Percentiles rank a stretch among this genome's conserved stretches.
Evolutionary conservation across 2,329 filamentous ascomycete genomes (phyloP).

Genomic region (Acarospora socialis): DNA sequence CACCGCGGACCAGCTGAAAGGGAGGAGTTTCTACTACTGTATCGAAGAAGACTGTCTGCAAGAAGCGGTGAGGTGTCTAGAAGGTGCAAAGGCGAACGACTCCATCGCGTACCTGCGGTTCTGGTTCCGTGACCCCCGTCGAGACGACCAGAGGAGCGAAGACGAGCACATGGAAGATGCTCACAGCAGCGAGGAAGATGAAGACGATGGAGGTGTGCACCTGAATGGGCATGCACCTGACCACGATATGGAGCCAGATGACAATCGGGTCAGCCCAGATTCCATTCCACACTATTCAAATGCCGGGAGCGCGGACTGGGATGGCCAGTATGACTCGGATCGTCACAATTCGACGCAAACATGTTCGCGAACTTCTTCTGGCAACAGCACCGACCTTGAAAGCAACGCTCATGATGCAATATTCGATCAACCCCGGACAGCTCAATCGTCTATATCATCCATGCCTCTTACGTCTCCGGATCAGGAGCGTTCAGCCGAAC

Average conservation of each 20-base stretch:
- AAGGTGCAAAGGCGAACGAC: constrained; percentile 78
- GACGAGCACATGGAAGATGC: constrained; percentile 36
- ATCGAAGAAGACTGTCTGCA: constrained; percentile 64
- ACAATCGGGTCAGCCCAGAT: constrained; percentile 6
- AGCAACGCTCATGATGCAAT: constrained; percentile 27
- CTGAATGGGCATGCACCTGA: constrained; percentile 21
- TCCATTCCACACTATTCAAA: too few species aligned
- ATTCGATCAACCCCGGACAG: constrained; percentile 26
- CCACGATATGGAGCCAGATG: not conserved
- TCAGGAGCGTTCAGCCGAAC: too few species aligned
- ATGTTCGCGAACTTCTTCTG: constrained; percentile 34
- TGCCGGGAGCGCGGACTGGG: not conserved
- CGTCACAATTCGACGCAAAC: not conserved
- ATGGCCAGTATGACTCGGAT: not conserved
- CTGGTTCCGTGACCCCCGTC: constrained; percentile 62
- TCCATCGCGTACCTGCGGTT: constrained; percentile 84
- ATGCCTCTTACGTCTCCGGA: constrained; percentile 3
- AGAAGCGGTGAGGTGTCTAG: constrained; percentile 64
- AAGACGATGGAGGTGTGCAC: constrained; percentile 31
- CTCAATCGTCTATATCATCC: constrained; percentile 25
- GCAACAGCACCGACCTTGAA: constrained; percentile 28
- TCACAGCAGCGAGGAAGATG: constrained; percentile 33
- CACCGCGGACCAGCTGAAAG: constrained; percentile 51
- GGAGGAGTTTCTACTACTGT: constrained; percentile 76
- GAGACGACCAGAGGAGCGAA: constrained; percentile 35